Percentiles rank a stretch among this genome's conserved stretches.
phyloP scores from a whole-genome alignment of 495 filamentous ascomycete genomes.

The Bathelium albidoporum region DNA sequence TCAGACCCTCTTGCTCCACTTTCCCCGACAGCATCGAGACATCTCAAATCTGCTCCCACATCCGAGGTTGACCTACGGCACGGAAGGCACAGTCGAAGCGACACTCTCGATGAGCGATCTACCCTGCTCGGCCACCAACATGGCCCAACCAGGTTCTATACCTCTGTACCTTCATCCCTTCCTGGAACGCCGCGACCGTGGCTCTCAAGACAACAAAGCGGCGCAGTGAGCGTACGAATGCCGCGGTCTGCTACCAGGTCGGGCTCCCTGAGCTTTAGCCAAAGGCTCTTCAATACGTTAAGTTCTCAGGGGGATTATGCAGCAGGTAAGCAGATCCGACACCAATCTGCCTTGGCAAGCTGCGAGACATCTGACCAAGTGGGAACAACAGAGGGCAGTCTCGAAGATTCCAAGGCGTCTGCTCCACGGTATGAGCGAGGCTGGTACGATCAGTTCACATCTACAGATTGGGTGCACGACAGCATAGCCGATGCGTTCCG shows the following conservation, averaged over 20 bases:
- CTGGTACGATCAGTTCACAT: slow-evolving; percentile 99
- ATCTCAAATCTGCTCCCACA: slow-evolving; percentile 13
- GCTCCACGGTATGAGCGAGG: slow-evolving; percentile 61
- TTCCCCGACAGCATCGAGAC: slow-evolving; percentile 17
- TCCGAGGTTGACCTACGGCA: slow-evolving; percentile 26
- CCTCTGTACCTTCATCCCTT: slow-evolving; percentile 20
- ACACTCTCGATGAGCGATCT: slow-evolving; percentile 20
- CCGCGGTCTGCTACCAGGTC: slow-evolving; percentile 24
- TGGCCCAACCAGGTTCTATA: slow-evolving; percentile 18
- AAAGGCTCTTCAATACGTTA: slow-evolving; percentile 26
- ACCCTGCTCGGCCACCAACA: slow-evolving; percentile 20
- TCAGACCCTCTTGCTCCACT: neutral
- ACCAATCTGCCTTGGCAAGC: neutral
- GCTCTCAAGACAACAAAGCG: slow-evolving; percentile 19
- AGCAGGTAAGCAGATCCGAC: neutral
- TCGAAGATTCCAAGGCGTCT: slow-evolving; percentile 5
- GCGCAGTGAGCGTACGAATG: slow-evolving; percentile 14
- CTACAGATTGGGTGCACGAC: slow-evolving; percentile 97
- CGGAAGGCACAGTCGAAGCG: slow-evolving; percentile 11
- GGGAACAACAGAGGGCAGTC: slow-evolving; percentile 16
- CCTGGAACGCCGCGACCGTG: slow-evolving; percentile 26
- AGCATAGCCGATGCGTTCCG: slow-evolving; percentile 90
- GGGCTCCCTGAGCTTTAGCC: slow-evolving; percentile 24
- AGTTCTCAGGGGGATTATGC: neutral
- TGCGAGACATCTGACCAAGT: slow-evolving; percentile 9